A percentile compares a stretch with the other conserved stretches of the same genome.
Evolutionary conservation across 495 filamentous ascomycete genomes (phyloP).

Genomic region (Talaromyces ruber): DNA sequence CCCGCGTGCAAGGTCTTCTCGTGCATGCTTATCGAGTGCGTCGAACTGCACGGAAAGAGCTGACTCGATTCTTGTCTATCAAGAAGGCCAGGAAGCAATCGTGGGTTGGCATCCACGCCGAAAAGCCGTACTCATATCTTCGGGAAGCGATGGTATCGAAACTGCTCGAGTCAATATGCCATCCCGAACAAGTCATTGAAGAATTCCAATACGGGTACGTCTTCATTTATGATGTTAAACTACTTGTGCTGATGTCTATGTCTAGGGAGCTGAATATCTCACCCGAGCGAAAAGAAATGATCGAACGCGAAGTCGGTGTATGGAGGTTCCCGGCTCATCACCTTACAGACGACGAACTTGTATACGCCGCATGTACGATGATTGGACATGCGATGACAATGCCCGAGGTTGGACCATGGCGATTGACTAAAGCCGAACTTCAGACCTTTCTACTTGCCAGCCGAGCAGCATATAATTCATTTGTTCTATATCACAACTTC

Average conservation of each 20-base stretch:
- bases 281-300: constrained; percentile 46
- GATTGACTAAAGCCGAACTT: constrained; percentile 66
- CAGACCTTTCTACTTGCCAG: constrained; percentile 75
- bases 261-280: constrained; percentile 37
- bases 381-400: constrained; percentile 79
- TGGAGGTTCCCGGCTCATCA: constrained; percentile 89
- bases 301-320: constrained; percentile 61
- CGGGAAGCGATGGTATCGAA: constrained; percentile 83
- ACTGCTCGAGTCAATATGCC: constrained; percentile 88
- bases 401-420: constrained; percentile 73
- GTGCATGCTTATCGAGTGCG: constrained; percentile 76
- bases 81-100: constrained; percentile 73
- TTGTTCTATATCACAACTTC: constrained; percentile 99
- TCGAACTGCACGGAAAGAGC: constrained; percentile 59
- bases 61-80: constrained; percentile 53
- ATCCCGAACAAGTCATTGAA: constrained; percentile 51
- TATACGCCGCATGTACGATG: constrained; percentile 72
- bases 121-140: constrained; percentile 82
- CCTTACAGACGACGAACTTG: constrained; percentile 80
- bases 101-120: constrained; percentile 83
- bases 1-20: constrained; percentile 62
- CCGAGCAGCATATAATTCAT: constrained; percentile 81
- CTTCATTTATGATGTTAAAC: not conserved
- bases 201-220: constrained; percentile 38
- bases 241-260: not conserved